Evolutionary conservation across 139 green algal genomes (phyloP), one percentile per base, ranked within the genome.

Genomic region (Diplosphaera chodatii): DNA sequence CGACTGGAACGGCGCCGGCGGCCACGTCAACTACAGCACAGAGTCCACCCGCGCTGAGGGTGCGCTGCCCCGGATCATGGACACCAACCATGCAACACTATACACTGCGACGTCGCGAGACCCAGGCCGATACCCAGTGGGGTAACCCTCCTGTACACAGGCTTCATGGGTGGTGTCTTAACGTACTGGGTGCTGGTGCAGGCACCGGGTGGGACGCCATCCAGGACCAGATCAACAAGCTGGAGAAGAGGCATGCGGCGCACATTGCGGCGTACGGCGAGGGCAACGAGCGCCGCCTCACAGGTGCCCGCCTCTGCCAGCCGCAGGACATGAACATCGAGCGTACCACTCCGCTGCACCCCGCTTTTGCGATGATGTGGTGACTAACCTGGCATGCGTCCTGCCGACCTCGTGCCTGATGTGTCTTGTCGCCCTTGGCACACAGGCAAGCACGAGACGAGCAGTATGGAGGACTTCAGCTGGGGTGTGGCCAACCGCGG

Each of bases 1-100:
- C 40, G 95, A 99, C 89, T 99, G 95, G 95, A 99, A 99, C 82
- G 95, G 95, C 67, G 90, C 92, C 8, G 94, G 94, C 76, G 91
- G 92, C 75, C 95, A 99, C 87, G 84, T 78, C 74, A 99, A 99
- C 95, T 99, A 91, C 92, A 93, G 83, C 77, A 98, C 84, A 74
- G 94, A 96, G 63, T 79, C 66, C 66, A 98, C 94, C n/a, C 87
- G 95, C 66, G 69, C 67, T 20, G 64, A 71, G 22, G 77, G 33
- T 18, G 70, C 48, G n/a, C n/a, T n/a, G n/a, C n/a, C n/a, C n/a
- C n/a, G n/a, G n/a, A n/a, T n/a, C n/a, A n/a, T n/a, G n/a, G n/a
- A n/a, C n/a, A n/a, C n/a, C n/a, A n/a, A n/a, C n/a, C n/a, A n/a
- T n/a, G n/a, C n/a, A 48, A 48, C 37, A 21, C 10, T 13, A 48